Base-by-base conservation (phyloP, 202 grass and related monocot species). In the Brachypodium distachyon region DNA sequence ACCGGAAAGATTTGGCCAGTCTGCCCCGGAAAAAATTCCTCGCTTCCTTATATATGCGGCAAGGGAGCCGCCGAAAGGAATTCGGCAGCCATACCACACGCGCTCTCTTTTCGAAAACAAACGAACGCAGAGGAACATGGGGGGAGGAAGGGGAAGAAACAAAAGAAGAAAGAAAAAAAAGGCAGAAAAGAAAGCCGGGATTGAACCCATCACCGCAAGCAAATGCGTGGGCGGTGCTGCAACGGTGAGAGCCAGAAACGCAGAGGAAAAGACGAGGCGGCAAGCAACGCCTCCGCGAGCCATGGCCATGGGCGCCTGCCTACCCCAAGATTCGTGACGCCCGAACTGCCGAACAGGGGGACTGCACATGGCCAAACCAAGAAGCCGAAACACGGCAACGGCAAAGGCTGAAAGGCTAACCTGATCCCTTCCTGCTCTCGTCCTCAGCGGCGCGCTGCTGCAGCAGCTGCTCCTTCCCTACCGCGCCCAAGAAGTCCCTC, bases 401-500 rank as follows among this genome's bases (percentile, higher is more conserved):
- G 36, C 43, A 26, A 12, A 29, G 1, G 18, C 9, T 0, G 28
- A 29, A 12, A 33, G 9, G 21, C 23, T 14, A 68, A 87, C 94
- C 94, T 85, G 88, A 83, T 36, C 92, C 86, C 29, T 87, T 73
- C 22, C 31, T 67, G 67, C 32, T 61, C 7, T 54, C 42, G 56
- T 71, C 57, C 51, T 36, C 60, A 52, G 53, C 41, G 70, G 68
- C 58, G 22, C 25, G 43, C 37, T 41, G 54, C 75, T 23, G 72
- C 56, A 64, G 46, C 55, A 21, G 31, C 51, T 80, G 77, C 62
- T 90, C 83, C 57, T 78, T 87, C 61, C 88, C 87, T 73, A 85
- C 73, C 51, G 87, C 88, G 63, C 87, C 87, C 62, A 98, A 29
- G 80, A 98, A 98, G 60, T 98, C 89, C 83, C 89, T 86, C 95